Base-by-base conservation (phyloP, 306 rosid species). In the Cicer yamashitae region DNA sequence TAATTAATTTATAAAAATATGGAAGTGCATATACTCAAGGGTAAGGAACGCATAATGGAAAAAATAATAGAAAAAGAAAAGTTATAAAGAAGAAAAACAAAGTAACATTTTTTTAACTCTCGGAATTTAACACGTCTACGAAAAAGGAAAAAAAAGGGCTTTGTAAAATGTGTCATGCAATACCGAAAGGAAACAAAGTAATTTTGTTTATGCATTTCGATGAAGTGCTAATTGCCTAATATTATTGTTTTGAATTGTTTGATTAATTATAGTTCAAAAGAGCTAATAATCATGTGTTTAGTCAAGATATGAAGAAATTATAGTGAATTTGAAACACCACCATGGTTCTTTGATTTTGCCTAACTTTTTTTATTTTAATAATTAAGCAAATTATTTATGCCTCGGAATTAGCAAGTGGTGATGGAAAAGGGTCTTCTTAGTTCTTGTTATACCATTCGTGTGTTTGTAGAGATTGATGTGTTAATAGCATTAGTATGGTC, bases 361-460 rank as follows among this genome's bases (percentile, higher is more conserved):
- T 18, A 45, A 64, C 11, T 8, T 12, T 46, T 37, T 60, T n/a
- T 45, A 12, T 48, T 13, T 9, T 56, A 10, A 57, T 2, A 60
- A 30, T 34, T 38, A 38, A 17, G 44, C 6, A 17, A 74, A 67
- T 80, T 1, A 7, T 51, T 67, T 74, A 0, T 74, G 80, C 76
- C 51, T 80, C 2, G 81, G 81, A 76, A 53, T 81, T 63, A 76
- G 34, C 10, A 76, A 64, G 69, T 54, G 1, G 71, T 76, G 76
- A 82, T 71, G 75, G 43, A 53, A 82, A 76, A 62, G 81, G 77
- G 46, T 60, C 2, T 44, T 62, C 4, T 37, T 81, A 74, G 54
- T 57, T 79, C 59, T 77, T 82, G 82, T 84, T 84, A 80, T 62
- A 51, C 77, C 96, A 83, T 72, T 83, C 87, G 88, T 88, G 96